Evolutionary conservation across 2,329 filamentous ascomycete species (phyloP), one percentile per base, ranked within the genome.

Genomic region (Fusarium sp.): DNA sequence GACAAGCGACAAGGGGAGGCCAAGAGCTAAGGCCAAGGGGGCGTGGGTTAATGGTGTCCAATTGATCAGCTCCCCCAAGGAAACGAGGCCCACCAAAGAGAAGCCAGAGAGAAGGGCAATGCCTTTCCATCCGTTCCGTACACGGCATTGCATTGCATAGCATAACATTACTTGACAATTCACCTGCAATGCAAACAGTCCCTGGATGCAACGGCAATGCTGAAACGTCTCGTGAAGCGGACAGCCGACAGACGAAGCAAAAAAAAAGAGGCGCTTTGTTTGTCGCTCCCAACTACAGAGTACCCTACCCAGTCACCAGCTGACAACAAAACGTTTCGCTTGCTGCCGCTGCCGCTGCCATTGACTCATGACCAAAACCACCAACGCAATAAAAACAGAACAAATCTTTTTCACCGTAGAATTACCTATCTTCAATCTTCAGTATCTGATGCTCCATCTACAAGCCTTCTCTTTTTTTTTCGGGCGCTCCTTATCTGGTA

Each of bases 31-130:
- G 18, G 34, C 18, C 34, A 61, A 59, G 61, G 60, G 61, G 62
- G 62, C 41, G 61, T 65, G 61, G 14, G 46, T 29, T 27, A 9
- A 27, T 53, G 18, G 18, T 53, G 49, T 42, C 49, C 34, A 53
- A 29, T 22, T 53, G 37, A 41, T 27, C 32, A 27, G 2, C 32
- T 37, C 34, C 34, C 32, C 11, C 20, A 27, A 40, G 34, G 27
- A 59, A 61, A 65, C 34, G 62, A 65, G 62, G 62, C 61, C 62
- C 61, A 60, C 61, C 45, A 41, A 41, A 30, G 22, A 40, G 27
- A 52, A 63, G 37, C 44, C 25, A 47, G 32, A 64, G 29, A 37
- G 49, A 53, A 53, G 18, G 11, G 4, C 14, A 29, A n/a, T 53
- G 49, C 49, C 18, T 42, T 53, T 41, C 49, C 11, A 53, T 53